Evolutionary conservation across 2,329 filamentous ascomycete species (phyloP).

Genomic region (Hymenoscyphus salicellus): DNA sequence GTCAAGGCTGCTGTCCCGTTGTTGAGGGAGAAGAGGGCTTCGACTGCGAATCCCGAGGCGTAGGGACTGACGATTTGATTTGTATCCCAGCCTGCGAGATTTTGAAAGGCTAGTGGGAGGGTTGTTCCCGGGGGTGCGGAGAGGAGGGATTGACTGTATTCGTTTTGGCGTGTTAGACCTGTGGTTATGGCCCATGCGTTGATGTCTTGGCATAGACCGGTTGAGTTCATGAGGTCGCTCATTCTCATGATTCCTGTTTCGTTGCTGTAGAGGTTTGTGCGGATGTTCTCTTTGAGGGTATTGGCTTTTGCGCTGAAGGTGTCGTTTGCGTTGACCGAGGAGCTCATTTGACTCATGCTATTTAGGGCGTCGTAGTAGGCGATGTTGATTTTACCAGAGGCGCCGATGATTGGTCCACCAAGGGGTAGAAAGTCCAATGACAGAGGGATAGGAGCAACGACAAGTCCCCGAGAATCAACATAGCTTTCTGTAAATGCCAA

Average conservation of each 20-base stretch:
- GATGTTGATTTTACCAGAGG: constrained; percentile 27
- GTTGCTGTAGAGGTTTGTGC: constrained; percentile 21
- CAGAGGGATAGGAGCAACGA: constrained; percentile 25
- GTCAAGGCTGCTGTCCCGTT: constrained; percentile 17
- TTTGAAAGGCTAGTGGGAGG: constrained; percentile 21
- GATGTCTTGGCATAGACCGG: constrained; percentile 25
- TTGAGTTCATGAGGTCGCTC: constrained; percentile 18
- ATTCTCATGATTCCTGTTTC: constrained; percentile 20
- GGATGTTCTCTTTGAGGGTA: constrained; percentile 20
- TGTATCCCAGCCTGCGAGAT: constrained; percentile 19
- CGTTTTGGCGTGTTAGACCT: constrained; percentile 17
- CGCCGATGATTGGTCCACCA: constrained; percentile 24
- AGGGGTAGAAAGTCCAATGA: constrained; percentile 27
- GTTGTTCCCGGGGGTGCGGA: constrained; percentile 9
- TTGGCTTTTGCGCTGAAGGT: constrained; percentile 14
- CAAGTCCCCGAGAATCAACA: constrained; percentile 18
- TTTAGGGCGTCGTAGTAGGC: constrained; percentile 26
- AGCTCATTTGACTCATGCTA: constrained; percentile 24
- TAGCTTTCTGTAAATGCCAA: constrained; percentile 20
- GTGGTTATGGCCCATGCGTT: constrained; percentile 22
- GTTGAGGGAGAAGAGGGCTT: constrained; percentile 19
- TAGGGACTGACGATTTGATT: constrained; percentile 26
- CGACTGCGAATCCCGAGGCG: constrained; percentile 24
- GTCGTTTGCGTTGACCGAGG: constrained; percentile 5
- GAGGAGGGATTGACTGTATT: constrained; percentile 8